Conservation (phyloP, 2,329 filamentous ascomycete genomes). For the Rhynchosporium graminicola region DNA sequence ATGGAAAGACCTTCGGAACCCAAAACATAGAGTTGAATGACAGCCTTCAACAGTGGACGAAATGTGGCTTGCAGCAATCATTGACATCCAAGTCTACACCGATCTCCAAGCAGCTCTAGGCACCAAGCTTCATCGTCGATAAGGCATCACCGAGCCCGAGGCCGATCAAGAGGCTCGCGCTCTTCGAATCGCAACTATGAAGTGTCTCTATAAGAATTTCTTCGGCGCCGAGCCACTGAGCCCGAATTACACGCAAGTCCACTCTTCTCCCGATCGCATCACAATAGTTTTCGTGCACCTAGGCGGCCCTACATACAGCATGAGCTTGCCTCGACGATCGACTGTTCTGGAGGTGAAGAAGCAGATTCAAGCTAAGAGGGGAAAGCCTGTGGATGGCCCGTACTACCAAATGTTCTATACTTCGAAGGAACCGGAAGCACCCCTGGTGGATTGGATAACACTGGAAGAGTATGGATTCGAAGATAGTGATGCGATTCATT, state of each 20-base stretch:
- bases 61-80: neutral
- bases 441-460: neutral
- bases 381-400: neutral
- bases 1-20: too few species aligned
- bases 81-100: conserved; percentile 4
- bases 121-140: too few species aligned
- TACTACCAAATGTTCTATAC: neutral
- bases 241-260: too few species aligned
- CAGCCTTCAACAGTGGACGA: neutral
- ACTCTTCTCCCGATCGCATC: neutral
- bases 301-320: neutral
- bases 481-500: neutral
- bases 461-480: neutral
- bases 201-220: too few species aligned
- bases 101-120: too few species aligned
- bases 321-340: neutral
- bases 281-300: neutral
- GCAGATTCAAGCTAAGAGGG: neutral
- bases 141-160: too few species aligned
- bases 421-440: neutral
- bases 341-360: neutral
- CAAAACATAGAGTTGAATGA: too few species aligned
- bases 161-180: too few species aligned
- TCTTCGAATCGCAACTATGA: too few species aligned
- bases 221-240: too few species aligned